These are phyloP conservation scores for Rutstroemia sp. DNA, from an alignment of 2,329 filamentous ascomycete genomes.

Conservation along the genomic window DNA sequence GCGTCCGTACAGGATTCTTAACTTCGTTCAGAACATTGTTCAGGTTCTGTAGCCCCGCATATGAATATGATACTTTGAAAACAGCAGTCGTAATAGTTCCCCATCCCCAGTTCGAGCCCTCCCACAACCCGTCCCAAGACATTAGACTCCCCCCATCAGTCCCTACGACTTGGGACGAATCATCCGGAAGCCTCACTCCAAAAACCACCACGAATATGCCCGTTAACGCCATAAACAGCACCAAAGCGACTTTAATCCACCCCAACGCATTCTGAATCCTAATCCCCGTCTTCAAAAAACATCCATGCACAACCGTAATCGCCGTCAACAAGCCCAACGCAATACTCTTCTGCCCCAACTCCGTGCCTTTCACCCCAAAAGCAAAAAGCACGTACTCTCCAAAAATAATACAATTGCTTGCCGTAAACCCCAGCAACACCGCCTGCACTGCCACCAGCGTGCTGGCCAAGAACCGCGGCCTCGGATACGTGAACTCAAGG, in stretches of 20 bases:
- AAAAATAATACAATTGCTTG: conserved; percentile 45
- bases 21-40: conserved; percentile 53
- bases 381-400: conserved; percentile 44
- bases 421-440: conserved; percentile 43
- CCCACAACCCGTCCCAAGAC: conserved; percentile 50
- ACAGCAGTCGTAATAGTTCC: conserved; percentile 50
- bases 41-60: conserved; percentile 45
- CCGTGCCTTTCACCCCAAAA: conserved; percentile 33
- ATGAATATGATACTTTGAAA: conserved; percentile 50
- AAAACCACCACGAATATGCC: conserved; percentile 52
- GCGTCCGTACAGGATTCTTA: conserved; percentile 46
- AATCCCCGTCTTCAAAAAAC: conserved; percentile 50
- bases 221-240: conserved; percentile 54
- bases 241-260: conserved; percentile 54
- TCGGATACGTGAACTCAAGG: conserved; percentile 44
- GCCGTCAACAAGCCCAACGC: conserved; percentile 43
- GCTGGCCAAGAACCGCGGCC: conserved; percentile 44
- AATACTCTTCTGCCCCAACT: conserved; percentile 39
- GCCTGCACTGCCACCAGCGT: conserved; percentile 45
- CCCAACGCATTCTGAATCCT: conserved; percentile 53
- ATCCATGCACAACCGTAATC: conserved; percentile 52
- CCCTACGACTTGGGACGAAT: conserved; percentile 11
- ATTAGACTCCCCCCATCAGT: neutral
- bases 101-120: conserved; percentile 62
- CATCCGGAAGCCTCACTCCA: conserved; percentile 23